Evolutionary conservation across 202 grass and related monocot species (phyloP).

Genomic region (Bolboschoenoplectus hybrid): DNA sequence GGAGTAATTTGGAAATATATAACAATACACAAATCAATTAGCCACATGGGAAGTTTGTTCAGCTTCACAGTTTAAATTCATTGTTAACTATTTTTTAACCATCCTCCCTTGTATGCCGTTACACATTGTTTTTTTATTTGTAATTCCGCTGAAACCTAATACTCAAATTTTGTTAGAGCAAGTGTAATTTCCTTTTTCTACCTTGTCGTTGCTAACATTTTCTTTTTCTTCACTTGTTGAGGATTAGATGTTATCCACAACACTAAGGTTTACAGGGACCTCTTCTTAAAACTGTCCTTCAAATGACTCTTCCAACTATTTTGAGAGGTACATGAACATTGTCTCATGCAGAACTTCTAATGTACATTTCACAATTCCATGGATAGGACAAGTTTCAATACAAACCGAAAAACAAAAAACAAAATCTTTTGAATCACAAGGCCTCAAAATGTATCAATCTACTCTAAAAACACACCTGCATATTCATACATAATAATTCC

Average conservation of each 20-base stretch:
- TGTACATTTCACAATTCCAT: background rate
- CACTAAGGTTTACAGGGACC: background rate
- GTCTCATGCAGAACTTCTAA: background rate
- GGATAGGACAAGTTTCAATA: background rate
- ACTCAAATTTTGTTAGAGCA: too few relatives aligned
- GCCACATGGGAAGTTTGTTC: constrained; percentile 29
- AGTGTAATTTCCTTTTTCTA: background rate
- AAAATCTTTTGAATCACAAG: background rate
- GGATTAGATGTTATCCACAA: background rate
- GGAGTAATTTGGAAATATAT: constrained; percentile 38
- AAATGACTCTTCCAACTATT: background rate
- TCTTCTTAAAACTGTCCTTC: background rate
- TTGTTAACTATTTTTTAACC: background rate
- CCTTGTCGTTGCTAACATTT: background rate
- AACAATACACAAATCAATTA: constrained; percentile 29
- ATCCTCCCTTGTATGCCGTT: background rate
- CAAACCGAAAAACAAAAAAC: background rate
- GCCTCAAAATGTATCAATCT: background rate
- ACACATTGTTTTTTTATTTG: background rate
- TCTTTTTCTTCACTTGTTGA: background rate
- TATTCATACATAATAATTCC: background rate
- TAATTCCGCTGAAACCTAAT: too few relatives aligned
- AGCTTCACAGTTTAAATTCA: constrained; percentile 19
- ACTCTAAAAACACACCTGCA: background rate
- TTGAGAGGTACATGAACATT: background rate